A percentile compares a stretch with the other conserved stretches of the same genome.
Conservation (phyloP, 2,329 filamentous ascomycete genomes). For the Aspergillus thermomutatus region DNA sequence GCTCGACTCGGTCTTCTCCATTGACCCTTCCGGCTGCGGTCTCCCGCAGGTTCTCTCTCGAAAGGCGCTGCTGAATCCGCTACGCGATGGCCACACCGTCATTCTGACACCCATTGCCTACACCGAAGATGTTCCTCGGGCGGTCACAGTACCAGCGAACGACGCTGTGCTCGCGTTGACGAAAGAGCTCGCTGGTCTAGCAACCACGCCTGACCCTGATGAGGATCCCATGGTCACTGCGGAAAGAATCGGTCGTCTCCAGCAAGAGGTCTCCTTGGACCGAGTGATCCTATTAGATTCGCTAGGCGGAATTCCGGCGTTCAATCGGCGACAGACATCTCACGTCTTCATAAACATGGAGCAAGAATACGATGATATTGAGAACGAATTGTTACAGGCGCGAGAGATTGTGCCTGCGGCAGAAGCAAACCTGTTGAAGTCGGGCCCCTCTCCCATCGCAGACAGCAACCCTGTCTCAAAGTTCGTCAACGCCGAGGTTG, state of each 20-base stretch:
- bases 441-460: conserved; percentile 16
- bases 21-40: conserved; percentile 31
- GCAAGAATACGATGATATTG: conserved; percentile 75
- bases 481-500: conserved; percentile 33
- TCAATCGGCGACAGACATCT: conserved; percentile 56
- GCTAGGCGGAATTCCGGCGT: conserved; percentile 75
- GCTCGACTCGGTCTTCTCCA: conserved; percentile 57
- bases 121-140: conserved; percentile 47
- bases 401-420: conserved; percentile 15
- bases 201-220: conserved; percentile 43
- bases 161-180: conserved; percentile 75
- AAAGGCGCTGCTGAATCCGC: conserved; percentile 60
- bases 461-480: conserved; percentile 45
- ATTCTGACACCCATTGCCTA: conserved; percentile 67
- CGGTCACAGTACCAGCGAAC: conserved; percentile 51
- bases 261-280: conserved; percentile 65
- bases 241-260: conserved; percentile 39
- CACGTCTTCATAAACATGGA: conserved; percentile 91
- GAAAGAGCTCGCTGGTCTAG: conserved; percentile 68
- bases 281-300: conserved; percentile 86
- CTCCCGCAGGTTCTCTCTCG: conserved; percentile 39
- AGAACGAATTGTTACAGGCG: conserved; percentile 53
- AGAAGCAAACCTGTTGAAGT: conserved; percentile 12
- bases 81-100: conserved; percentile 66
- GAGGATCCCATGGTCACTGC: conserved; percentile 43